phyloP scores from a whole-genome alignment of 2,329 filamentous ascomycete species.

The Ascochyta lentis region DNA sequence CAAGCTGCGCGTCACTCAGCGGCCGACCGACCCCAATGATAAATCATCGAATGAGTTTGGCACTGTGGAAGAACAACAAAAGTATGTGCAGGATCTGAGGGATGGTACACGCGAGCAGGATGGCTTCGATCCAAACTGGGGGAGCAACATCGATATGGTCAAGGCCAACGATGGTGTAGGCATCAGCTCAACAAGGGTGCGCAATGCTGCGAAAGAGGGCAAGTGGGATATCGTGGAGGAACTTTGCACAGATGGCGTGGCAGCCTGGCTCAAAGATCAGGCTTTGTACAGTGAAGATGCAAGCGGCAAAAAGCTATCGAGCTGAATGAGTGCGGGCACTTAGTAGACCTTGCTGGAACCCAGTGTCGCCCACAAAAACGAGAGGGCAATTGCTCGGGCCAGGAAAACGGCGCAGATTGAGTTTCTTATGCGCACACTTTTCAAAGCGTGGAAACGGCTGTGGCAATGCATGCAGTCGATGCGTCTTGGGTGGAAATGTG shows the following conservation, averaged over 20 bases:
- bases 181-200: constrained; percentile 67
- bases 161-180: constrained; percentile 56
- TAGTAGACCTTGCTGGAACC: neutral
- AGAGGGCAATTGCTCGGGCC: neutral
- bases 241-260: constrained; percentile 65
- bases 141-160: constrained; percentile 65
- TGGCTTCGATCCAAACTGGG: constrained; percentile 67
- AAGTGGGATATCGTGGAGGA: constrained; percentile 57
- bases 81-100: constrained; percentile 61
- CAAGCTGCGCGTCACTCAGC: constrained; percentile 67
- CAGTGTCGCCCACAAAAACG: neutral
- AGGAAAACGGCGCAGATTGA: neutral
- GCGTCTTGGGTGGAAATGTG: neutral
- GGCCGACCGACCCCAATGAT: constrained; percentile 54
- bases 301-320: constrained; percentile 47
- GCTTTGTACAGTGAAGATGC: constrained; percentile 60
- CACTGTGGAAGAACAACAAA: constrained; percentile 59
- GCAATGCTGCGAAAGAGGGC: constrained; percentile 60
- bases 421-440: neutral
- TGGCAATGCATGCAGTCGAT: neutral
- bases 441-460: neutral
- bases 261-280: constrained; percentile 63
- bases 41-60: constrained; percentile 64
- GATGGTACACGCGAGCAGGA: constrained; percentile 57
- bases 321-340: constrained; percentile 22